These are phyloP conservation scores for Mycosarcoma mackinlayi DNA, from an alignment of 1,284 basidiomycete species.

Conservation along the genomic window DNA sequence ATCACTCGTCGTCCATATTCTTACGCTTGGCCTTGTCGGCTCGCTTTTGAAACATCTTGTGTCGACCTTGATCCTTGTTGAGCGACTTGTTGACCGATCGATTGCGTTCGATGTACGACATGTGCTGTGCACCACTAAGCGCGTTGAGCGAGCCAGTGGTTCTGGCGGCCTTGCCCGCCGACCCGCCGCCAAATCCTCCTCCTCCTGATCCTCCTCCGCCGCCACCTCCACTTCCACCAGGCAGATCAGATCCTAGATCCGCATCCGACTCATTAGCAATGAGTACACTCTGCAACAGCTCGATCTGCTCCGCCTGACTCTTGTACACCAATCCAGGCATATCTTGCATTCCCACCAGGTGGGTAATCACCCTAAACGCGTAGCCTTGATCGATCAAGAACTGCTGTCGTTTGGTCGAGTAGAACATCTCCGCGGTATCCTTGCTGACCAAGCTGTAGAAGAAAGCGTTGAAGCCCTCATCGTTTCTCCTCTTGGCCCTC, in stretches of 20 bases:
- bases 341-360: conserved; percentile 88
- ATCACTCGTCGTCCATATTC: conserved; percentile 22
- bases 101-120: conserved; percentile 69
- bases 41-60: conserved; percentile 62
- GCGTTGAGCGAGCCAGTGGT: conserved; percentile 67
- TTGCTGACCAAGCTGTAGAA: conserved; percentile 99
- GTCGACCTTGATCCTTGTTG: conserved; percentile 58
- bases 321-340: conserved; percentile 91
- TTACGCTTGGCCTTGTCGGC: conserved; percentile 50
- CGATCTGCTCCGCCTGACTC: conserved; percentile 91
- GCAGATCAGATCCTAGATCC: conserved; percentile 85
- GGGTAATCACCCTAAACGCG: conserved; percentile 98
- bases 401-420: conserved; percentile 97
- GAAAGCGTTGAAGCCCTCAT: conserved; percentile 99
- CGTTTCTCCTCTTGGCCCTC: conserved; percentile 95
- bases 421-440: conserved; percentile 99
- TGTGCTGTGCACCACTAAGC: conserved; percentile 67
- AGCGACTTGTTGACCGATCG: conserved; percentile 66
- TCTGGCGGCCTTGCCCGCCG: conserved; percentile 52
- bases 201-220: conserved; percentile 21
- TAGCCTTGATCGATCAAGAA: conserved; percentile 99
- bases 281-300: conserved; percentile 87
- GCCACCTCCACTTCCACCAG: conserved; percentile 67
- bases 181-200: conserved; percentile 9
- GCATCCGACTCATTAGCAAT: conserved; percentile 91